Evolutionary conservation across 345 rosid genomes (phyloP), one percentile per base, ranked within the genome.

Genomic region (Hibiscus syriacus): DNA sequence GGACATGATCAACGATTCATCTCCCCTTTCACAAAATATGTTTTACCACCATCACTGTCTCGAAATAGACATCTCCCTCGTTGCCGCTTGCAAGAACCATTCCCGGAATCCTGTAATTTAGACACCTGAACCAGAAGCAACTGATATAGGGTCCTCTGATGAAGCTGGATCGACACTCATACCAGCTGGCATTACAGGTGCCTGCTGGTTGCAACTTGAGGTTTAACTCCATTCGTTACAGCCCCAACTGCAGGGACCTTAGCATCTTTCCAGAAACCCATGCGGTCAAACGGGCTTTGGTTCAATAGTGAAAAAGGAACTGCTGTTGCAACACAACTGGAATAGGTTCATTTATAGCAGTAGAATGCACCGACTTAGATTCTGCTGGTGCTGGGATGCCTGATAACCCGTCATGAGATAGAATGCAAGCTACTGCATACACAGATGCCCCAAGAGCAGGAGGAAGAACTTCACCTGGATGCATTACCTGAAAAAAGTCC

Each of bases 401-500:
- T 0, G 80, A 73, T 12, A 77, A 67, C 13, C 90, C 92, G 64
- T 91, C 95, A 55, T 55, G 80, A 2, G 98, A 84, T 36, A 91
- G 85, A 70, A 87, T 68, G 68, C 73, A 70, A 16, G 93, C 81
- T 60, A 79, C 69, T 43, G 92, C 86, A 65, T 76, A 59, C 57
- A 85, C 72, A 29, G 90, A 87, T 55, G 96, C 90, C 76, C 76
- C 83, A 2, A 94, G 90, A 53, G 70, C 77, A 45, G 86, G 86
- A 72, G 98, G 88, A 76, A 89, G 85, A 63, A 46, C 70, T 63
- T 80, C 65, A 22, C 71, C 75, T 9, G 99, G 93, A 76, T 88
- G 65, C 56, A 65, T 74, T 23, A 89, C 97, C 97, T 94, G 72
- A 17, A 70, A 84, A 26, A 52, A 49, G 14, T 34, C 62, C 27